These are phyloP conservation scores for Bruguiera hainesii DNA, from an alignment of 441 rosid genomes.

Conservation along the genomic window DNA sequence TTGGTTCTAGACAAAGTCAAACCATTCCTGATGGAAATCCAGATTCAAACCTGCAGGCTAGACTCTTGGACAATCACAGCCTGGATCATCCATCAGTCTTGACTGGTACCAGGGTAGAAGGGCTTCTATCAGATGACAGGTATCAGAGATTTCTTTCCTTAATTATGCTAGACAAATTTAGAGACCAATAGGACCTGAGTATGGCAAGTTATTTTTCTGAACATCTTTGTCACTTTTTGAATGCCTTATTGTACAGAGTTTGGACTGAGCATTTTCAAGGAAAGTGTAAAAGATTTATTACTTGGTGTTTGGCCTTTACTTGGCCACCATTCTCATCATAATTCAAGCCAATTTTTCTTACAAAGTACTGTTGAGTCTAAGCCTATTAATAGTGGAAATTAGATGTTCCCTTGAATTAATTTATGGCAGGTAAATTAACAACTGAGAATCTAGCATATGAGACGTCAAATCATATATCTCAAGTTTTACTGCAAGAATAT, in stretches of 20 bases:
- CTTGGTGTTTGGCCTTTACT: background rate
- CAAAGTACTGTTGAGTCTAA: background rate
- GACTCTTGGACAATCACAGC: constrained; percentile 63
- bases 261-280: background rate
- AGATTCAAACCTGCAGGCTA: constrained; percentile 73
- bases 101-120: constrained; percentile 31
- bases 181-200: constrained; percentile 4
- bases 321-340: too few relatives aligned
- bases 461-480: background rate
- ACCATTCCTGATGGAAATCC: constrained; percentile 40
- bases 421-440: background rate
- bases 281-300: background rate
- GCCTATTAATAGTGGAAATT: background rate
- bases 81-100: constrained; percentile 39
- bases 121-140: constrained; percentile 53
- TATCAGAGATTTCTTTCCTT: constrained; percentile 22
- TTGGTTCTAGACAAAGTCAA: constrained; percentile 45
- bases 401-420: background rate
- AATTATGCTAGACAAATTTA: constrained; percentile 5
- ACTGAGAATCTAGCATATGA: constrained; percentile 7
- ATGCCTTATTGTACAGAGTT: background rate
- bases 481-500: background rate
- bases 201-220: background rate
- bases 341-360: too few relatives aligned
- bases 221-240: background rate